Base-by-base conservation (phyloP, 768 basidiomycete species). In the Lactarius hengduanensis region DNA sequence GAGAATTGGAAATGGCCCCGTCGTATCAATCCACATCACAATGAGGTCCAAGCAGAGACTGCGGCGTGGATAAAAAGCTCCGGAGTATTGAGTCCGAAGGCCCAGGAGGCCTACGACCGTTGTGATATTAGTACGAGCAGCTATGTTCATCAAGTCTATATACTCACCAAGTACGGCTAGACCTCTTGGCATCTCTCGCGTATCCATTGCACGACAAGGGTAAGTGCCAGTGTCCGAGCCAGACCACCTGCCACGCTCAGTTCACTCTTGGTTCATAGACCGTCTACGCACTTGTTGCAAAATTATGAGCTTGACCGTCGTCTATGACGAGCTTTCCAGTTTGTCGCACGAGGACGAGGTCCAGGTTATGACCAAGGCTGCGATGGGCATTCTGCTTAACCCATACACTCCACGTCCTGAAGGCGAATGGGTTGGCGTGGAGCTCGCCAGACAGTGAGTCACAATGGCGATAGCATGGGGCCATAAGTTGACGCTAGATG, bases 1-100 rank as follows among this genome's bases (percentile, higher is more conserved):
- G 28, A 55, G 22, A 20, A 28, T 28, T 71, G 70, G 71, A 70
- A 66, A 8, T 70, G 70, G 71, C 57, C 57, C 1, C 70, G 71
- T 54, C 16, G 9, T 6, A 28, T 72, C 16, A 71, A 71, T 45
- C 67, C 67, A 3, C 53, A 69, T 28, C 69, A 69, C 56, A 34
- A 59, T 13, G 59, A 63, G 28, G 64, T 65, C 41, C 64, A 62
- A n/a, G 43, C 60, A 13, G 64, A 58, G 36, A 60, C 66, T 4
- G n/a, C 18, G 4, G 57, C 30, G 1, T 72, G 71, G 71, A 54
- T 64, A 3, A 58, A 57, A 11, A 32, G 61, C 32, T 69, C 71
- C 57, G n/a, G 50, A 5, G 67, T 62, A 16, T 67, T 72, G 18
- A 47, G 45, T 7, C 45, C 60, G 4, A 55, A 56, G n/a, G 56